These are phyloP conservation scores for Solanum sparsipilum DNA, from an alignment of 257 asterid genomes.

Conservation along the genomic window DNA sequence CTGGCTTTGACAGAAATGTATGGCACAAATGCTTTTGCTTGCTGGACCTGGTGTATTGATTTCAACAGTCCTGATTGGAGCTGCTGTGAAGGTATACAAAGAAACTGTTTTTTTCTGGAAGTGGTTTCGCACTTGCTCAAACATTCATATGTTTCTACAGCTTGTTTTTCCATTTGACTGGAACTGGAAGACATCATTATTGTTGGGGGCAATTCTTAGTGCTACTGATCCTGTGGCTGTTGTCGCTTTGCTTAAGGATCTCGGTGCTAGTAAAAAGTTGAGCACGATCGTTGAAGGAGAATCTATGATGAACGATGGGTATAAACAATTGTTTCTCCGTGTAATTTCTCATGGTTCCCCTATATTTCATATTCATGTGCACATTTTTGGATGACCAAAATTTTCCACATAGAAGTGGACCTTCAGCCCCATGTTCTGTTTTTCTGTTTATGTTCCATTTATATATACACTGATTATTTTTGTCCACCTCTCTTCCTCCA, in stretches of 20 bases:
- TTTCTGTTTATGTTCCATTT: neutral
- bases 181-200: conserved; percentile 4
- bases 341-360: neutral
- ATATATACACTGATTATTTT: neutral
- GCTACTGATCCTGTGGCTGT: conserved; percentile 13
- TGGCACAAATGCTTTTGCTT: conserved; percentile 7
- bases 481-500: neutral
- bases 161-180: conserved; percentile 6
- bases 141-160: neutral
- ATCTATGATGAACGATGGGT: conserved; percentile 8
- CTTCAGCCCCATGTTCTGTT: neutral
- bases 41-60: conserved; percentile 10
- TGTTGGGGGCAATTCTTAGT: conserved; percentile 8
- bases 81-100: conserved; percentile 3
- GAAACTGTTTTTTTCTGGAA: neutral
- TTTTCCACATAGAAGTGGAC: neutral
- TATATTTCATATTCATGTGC: neutral
- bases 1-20: neutral
- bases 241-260: conserved; percentile 3
- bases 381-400: neutral
- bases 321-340: neutral
- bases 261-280: conserved; percentile 5
- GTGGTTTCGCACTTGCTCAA: neutral
- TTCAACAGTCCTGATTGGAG: neutral
- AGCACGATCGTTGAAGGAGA: conserved; percentile 7